Base-by-base conservation (phyloP, 768 basidiomycete genomes). In the Russula ochroleuca region DNA sequence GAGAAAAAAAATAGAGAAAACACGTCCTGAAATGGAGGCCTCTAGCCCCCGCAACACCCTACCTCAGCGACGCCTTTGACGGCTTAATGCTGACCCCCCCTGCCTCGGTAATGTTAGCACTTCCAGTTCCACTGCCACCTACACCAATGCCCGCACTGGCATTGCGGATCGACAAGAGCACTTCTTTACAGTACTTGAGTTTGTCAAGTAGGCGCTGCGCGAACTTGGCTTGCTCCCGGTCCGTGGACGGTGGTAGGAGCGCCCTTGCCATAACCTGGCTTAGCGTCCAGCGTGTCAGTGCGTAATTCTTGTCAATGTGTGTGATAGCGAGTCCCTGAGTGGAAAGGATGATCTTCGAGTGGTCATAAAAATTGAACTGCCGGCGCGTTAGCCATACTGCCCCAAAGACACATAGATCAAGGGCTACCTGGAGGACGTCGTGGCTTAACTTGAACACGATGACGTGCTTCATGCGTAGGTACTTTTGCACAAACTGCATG, bases 341-440 rank as follows among this genome's bases (percentile, higher is more conserved):
- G 19, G 93, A 92, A 56, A 99, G 79, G 62, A 99, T 86, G 64
- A 98, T 77, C 74, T 99, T 98, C 47, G 91, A 88, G 77, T 99
- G 97, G 76, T 98, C 97, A 74, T 92, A 92, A 74, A 98, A 98
- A 79, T 98, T 99, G 83, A 98, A 98, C 96, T 98, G 72, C 2
- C 33, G 51, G 21, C 10, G 19, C 55, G 25, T 56, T 25, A 55
- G 69, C 54, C 67, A 62, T 57, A 41, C 9, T 21, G 11, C 45
- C n/a, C 11, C 14, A 28, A 21, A 15, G 1, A 10, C 15, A 10
- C 25, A 54, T 1, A 55, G 25, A 48, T 49, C 10, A 28, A 54
- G 25, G 37, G 5, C 81, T 62, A 92, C 94, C 85, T 98, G 96
- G n/a, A 98, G 75, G 60, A 93, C 87, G 70, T 96, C 94, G 70